Conservation (phyloP, 2,329 filamentous ascomycete genomes). For the Xylariaceae sp. region DNA sequence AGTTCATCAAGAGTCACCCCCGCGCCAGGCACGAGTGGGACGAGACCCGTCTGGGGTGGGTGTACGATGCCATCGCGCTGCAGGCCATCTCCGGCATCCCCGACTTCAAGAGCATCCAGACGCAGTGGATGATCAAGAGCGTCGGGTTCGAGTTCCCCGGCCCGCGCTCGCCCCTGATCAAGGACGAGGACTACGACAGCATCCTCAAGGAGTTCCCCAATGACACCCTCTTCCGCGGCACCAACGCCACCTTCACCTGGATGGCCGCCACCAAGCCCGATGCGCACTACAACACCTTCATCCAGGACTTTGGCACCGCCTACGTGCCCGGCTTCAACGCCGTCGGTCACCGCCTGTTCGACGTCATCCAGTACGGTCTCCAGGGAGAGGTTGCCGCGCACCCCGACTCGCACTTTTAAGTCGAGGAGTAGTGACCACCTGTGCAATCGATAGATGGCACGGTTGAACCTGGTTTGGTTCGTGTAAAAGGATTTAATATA, state of each 20-base stretch:
- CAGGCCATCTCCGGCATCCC: conserved; percentile 10
- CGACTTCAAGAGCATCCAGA: conserved; percentile 13
- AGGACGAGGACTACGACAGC: conserved; percentile 7
- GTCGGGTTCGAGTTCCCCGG: conserved; percentile 16
- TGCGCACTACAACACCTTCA: conserved; percentile 10
- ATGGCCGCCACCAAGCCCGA: conserved; percentile 12
- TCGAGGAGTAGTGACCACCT: too few species aligned
- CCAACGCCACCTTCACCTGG: conserved; percentile 18
- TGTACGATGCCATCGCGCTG: conserved; percentile 12
- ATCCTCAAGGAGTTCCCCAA: conserved; percentile 13
- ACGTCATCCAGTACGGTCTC: conserved; percentile 8
- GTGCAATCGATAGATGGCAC: too few species aligned
- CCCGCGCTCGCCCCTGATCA: conserved; percentile 10
- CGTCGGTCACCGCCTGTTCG: conserved; percentile 5
- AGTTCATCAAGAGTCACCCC: conserved; percentile 6
- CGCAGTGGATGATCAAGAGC: conserved; percentile 11
- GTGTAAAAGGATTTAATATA: too few species aligned
- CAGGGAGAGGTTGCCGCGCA: not conserved
- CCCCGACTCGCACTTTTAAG: conserved; percentile 8
- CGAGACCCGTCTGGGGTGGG: conserved; percentile 4
- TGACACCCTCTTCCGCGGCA: conserved; percentile 15
- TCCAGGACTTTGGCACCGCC: conserved; percentile 8
- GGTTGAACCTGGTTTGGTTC: too few species aligned
- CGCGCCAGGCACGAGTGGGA: conserved; percentile 1
- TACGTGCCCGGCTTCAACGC: conserved; percentile 9